A percentile compares a stretch with the other conserved stretches of the same genome.
These are phyloP conservation scores for Thalia dealbata DNA, from an alignment of 176 grass and related monocot species.

Conservation along the genomic window DNA sequence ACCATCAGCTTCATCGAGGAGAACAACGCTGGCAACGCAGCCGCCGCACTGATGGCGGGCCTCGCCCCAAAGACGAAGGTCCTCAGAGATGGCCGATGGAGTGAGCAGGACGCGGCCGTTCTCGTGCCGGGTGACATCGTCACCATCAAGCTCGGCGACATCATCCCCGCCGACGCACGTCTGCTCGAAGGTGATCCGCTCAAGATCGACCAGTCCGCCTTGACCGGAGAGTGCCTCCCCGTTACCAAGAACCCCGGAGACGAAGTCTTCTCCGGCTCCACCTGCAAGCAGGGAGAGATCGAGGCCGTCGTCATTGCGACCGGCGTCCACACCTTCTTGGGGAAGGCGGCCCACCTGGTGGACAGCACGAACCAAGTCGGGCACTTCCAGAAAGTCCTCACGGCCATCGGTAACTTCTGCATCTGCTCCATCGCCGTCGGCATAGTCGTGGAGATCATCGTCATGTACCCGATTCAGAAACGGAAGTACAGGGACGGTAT, in stretches of 20 bases:
- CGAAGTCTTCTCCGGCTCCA: constrained; percentile 72
- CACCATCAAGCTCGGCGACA: constrained; percentile 80
- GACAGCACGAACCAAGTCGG: constrained; percentile 85
- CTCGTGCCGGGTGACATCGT: constrained; percentile 87
- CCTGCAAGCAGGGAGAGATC: constrained; percentile 92
- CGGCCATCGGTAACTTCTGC: constrained; percentile 91
- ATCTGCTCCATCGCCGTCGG: constrained; percentile 61
- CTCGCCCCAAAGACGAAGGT: constrained; percentile 78
- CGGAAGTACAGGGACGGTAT: constrained; percentile 78
- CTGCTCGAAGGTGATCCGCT: constrained; percentile 68
- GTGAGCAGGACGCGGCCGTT: constrained; percentile 49
- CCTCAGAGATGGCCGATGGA: constrained; percentile 57
- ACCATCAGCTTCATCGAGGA: constrained; percentile 82
- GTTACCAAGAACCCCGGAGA: constrained; percentile 59
- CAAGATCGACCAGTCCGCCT: constrained; percentile 85
- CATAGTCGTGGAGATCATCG: constrained; percentile 45
- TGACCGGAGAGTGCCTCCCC: constrained; percentile 75
- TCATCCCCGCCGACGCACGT: constrained; percentile 63
- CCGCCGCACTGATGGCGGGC: constrained; percentile 77
- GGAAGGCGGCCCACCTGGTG: constrained; percentile 88
- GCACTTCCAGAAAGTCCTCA: constrained; percentile 87
- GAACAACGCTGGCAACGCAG: constrained; percentile 74
- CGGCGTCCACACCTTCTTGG: constrained; percentile 94
- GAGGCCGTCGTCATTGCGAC: constrained; percentile 82
- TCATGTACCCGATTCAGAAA: constrained; percentile 79